phyloP scores from a whole-genome alignment of 2,329 filamentous ascomycete species.

The Tolypocladium album region DNA sequence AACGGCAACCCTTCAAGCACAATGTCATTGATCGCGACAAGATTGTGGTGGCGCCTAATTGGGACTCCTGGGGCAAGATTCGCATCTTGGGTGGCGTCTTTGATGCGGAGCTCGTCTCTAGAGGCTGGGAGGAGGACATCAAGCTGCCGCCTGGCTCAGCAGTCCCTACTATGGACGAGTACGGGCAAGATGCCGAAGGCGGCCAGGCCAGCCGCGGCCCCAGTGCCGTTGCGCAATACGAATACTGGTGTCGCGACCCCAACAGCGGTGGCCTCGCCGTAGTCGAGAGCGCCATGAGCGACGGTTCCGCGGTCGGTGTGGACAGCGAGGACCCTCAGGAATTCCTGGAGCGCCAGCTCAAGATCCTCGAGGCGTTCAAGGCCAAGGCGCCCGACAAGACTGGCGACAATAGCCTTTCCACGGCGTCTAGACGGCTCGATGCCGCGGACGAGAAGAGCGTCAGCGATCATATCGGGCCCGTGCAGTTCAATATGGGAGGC shows the following conservation, averaged over 20 bases:
- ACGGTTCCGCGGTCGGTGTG: slow-evolving; percentile 20
- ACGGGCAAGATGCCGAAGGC: slow-evolving; percentile 6
- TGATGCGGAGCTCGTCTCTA: slow-evolving; percentile 77
- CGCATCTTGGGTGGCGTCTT: slow-evolving; percentile 84
- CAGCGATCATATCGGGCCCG: slow-evolving; percentile 80
- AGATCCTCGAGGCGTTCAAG: slow-evolving; percentile 56
- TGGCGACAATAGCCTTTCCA: slow-evolving; percentile 11
- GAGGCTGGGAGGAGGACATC: slow-evolving; percentile 78
- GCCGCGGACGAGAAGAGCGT: slow-evolving; percentile 34
- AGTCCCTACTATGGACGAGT: slow-evolving; percentile 12
- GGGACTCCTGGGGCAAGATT: slow-evolving; percentile 98
- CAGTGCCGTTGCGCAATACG: slow-evolving; percentile 62
- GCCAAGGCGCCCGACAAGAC: slow-evolving; percentile 42
- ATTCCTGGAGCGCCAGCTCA: slow-evolving; percentile 67
- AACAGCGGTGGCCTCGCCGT: slow-evolving; percentile 44
- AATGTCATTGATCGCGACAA: slow-evolving; percentile 92
- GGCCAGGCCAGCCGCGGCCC: background rate
- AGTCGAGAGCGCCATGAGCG: slow-evolving; percentile 27
- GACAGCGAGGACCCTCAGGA: slow-evolving; percentile 55
- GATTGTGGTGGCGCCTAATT: slow-evolving; percentile 89
- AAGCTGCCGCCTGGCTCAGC: slow-evolving; percentile 37
- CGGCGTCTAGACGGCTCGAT: slow-evolving; percentile 16
- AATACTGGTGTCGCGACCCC: slow-evolving; percentile 69
- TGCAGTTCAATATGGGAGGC: slow-evolving; percentile 96
- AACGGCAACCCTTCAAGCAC: slow-evolving; percentile 69